Evolutionary conservation across 805 yeast genomes (phyloP), one percentile per base, ranked within the genome.

Genomic region (Yamadazyma ubonensis): DNA sequence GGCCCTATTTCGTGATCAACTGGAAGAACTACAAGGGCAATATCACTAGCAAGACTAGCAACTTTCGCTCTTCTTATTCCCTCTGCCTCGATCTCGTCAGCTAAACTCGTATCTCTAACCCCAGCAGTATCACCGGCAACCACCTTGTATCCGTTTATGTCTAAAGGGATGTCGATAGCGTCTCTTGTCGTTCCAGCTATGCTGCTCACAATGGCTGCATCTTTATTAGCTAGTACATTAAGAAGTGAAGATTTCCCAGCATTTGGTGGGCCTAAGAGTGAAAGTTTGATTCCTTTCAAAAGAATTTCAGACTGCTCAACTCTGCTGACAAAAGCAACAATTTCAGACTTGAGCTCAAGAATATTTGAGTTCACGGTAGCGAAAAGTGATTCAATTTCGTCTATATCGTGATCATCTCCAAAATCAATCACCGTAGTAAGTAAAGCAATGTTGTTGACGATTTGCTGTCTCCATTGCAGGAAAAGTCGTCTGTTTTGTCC

Each of bases 131-230:
- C 99, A 3, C 95, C 87, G 16, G 90, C 60, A 2, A 88, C 70
- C 0, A 88, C 83, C 57, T 90, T 91, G 58, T 72, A 88, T 0
- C 99, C 99, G 23, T 75, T 73, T 2, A 93, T 76, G 54, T 90
- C 90, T 20, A 93, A 55, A 0, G 88, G 85, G 2, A 88, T 77
- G 49, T 89, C 95, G 17, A 93, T 75, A 0, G 86, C 66, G 54
- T 93, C 99, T 52, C 99, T 71, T 0, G 99, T 93, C 0, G 99
- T 93, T 0, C 99, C 99, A 2, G 96, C 95, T 4, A 86, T 76
- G 27, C 80, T 80, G 55, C 96, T 87, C 1, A 93, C 98, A 27
- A 93, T 88, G 0, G 96, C 95, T 12, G 88, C 84, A 16, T 89
- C 95, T 16, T 84, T 77, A 43, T 81, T 73, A 0, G 90, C 87